Conservation (phyloP, 495 filamentous ascomycete species). For the Aspergillus heteromorphus region DNA sequence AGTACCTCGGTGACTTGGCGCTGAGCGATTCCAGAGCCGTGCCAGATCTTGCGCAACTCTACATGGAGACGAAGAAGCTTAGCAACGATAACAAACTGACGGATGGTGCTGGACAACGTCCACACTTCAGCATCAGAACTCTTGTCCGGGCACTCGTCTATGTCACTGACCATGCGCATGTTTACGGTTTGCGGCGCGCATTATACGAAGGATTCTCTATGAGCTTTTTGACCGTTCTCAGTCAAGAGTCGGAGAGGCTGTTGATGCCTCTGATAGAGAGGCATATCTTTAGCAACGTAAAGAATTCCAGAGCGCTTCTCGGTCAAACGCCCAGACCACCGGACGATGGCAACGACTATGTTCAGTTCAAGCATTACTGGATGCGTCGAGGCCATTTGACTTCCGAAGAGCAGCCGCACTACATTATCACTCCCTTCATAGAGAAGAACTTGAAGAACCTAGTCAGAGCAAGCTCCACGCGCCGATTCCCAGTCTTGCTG, state of each 20-base stretch:
- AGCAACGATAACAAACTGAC: constrained; percentile 79
- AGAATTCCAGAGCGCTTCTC: constrained; percentile 62
- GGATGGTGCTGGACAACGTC: constrained; percentile 87
- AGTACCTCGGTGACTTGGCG: constrained; percentile 69
- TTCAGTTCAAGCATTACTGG: constrained; percentile 93
- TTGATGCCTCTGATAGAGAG: constrained; percentile 76
- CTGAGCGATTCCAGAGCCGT: constrained; percentile 59
- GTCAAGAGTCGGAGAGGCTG: constrained; percentile 69
- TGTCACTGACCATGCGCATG: constrained; percentile 72
- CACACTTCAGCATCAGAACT: constrained; percentile 93
- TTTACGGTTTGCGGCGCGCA: constrained; percentile 82
- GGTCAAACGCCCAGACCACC: constrained; percentile 70
- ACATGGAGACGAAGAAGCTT: constrained; percentile 77
- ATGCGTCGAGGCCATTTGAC: constrained; percentile 63
- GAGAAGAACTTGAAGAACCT: constrained; percentile 91
- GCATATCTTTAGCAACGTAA: constrained; percentile 63
- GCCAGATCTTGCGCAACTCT: constrained; percentile 75
- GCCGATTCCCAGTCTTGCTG: constrained; percentile 88
- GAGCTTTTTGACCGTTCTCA: constrained; percentile 86
- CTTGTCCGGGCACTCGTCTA: constrained; percentile 88
- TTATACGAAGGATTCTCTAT: constrained; percentile 97
- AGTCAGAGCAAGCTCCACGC: constrained; percentile 84
- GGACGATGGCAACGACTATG: constrained; percentile 67
- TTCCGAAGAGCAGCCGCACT: constrained; percentile 72
- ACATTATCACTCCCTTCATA: constrained; percentile 95